Conservation (phyloP, 2,329 filamentous ascomycete genomes). For the Monosporascus sp. region DNA sequence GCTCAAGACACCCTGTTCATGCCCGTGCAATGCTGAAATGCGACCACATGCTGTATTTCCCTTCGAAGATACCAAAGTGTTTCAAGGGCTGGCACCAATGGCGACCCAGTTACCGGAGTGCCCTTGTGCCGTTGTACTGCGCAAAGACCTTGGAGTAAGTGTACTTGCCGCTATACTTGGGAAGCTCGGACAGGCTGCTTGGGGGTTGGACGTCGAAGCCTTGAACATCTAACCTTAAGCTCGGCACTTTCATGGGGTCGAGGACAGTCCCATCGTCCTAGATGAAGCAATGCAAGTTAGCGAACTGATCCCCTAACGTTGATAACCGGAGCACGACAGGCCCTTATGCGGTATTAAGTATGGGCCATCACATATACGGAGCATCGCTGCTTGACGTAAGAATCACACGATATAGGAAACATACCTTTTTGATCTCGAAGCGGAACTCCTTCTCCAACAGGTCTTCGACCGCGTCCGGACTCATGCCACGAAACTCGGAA, state of each 20-base stretch:
- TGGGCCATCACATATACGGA: not conserved
- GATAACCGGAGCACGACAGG: conserved; percentile 2
- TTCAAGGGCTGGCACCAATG: not conserved
- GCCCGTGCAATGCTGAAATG: no score
- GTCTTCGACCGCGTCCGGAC: conserved; percentile 3
- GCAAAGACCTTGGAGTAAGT: conserved; percentile 1
- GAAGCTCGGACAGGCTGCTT: conserved; percentile 11
- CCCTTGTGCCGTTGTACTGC: not conserved
- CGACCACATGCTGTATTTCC: no score
- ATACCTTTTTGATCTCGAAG: conserved; percentile 14
- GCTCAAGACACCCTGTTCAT: no score
- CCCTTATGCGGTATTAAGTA: not conserved
- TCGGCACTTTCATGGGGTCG: conserved; percentile 7
- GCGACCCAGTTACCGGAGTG: not conserved
- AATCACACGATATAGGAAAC: not conserved
- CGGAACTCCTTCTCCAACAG: conserved; percentile 9
- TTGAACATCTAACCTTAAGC: conserved; percentile 12
- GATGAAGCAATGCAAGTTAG: not conserved
- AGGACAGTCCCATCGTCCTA: conserved; percentile 10
- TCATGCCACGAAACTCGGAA: conserved; percentile 1
- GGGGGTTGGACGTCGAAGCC: conserved; percentile 9
- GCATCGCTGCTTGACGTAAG: not conserved
- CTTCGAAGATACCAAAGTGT: not conserved
- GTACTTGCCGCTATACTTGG: conserved; percentile 12
- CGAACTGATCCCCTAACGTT: not conserved